Evolutionary conservation across 1,284 basidiomycete genomes (phyloP).

Genomic region (Neonothopanus nambi): DNA sequence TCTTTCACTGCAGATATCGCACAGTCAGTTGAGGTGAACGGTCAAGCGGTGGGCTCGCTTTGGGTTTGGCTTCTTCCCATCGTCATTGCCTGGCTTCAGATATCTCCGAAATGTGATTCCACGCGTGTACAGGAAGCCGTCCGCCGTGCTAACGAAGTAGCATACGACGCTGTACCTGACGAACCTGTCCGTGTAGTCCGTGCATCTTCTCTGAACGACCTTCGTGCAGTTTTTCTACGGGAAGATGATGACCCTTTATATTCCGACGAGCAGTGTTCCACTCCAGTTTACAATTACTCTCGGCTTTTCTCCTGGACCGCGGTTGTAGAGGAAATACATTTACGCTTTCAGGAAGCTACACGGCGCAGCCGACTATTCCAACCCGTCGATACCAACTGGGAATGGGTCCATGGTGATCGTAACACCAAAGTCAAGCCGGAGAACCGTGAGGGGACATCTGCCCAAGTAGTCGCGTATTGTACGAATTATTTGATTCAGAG

Average conservation of each 20-base stretch:
- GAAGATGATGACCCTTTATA: not conserved
- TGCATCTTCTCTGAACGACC: too few species aligned
- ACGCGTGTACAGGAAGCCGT: constrained; percentile 23
- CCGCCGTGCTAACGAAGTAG: constrained; percentile 22
- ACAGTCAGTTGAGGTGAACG: constrained; percentile 22
- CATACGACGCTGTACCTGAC: constrained; percentile 13
- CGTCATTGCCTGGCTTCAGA: too few species aligned
- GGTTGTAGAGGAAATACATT: too few species aligned
- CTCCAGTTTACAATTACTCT: too few species aligned
- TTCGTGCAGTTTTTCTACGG: constrained; percentile 4
- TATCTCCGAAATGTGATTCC: constrained; percentile 34
- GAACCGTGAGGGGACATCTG: constrained; percentile 26
- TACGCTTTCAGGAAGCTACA: too few species aligned
- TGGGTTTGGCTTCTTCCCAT: constrained; percentile 37
- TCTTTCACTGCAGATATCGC: constrained; percentile 23
- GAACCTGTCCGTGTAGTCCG: constrained; percentile 8
- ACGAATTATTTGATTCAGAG: too few species aligned
- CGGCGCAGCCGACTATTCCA: too few species aligned
- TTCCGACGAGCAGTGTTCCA: constrained; percentile 19
- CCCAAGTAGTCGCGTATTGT: too few species aligned
- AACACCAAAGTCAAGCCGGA: not conserved
- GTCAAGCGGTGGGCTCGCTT: constrained; percentile 31
- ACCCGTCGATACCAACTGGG: constrained; percentile 19
- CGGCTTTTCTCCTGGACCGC: too few species aligned
- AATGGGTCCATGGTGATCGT: constrained; percentile 9